Conservation (phyloP, 306 rosid species). For the Canavalia ensiformis region DNA sequence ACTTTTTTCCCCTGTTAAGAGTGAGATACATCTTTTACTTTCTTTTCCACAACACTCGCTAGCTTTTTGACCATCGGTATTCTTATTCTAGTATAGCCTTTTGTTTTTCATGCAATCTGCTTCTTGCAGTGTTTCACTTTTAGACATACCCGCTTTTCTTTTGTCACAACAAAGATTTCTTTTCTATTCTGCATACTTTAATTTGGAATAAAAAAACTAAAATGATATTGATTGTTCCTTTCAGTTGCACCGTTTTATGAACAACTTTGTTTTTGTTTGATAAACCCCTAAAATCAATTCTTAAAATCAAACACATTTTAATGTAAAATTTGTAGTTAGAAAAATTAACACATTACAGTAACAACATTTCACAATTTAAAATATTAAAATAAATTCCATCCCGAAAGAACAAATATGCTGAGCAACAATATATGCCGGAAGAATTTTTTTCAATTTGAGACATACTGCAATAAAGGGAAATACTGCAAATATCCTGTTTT, state of each 20-base stretch:
- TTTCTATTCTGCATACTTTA: conserved; percentile 32
- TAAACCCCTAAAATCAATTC: too few relatives aligned
- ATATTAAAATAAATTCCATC: too few relatives aligned
- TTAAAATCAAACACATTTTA: too few relatives aligned
- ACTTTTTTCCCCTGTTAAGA: conserved; percentile 49
- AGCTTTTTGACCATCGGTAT: conserved; percentile 76
- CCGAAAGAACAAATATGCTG: not conserved
- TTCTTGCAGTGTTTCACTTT: conserved; percentile 59
- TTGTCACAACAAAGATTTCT: conserved; percentile 46
- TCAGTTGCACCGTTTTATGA: conserved; percentile 25
- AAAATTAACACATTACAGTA: too few relatives aligned
- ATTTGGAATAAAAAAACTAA: conserved; percentile 12
- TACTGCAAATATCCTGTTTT: not conserved
- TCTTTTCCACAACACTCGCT: conserved; percentile 57
- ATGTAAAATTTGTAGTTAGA: too few relatives aligned
- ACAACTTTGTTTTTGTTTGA: too few relatives aligned
- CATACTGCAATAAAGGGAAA: conserved; percentile 5
- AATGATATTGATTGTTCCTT: not conserved
- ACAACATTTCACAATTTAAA: too few relatives aligned
- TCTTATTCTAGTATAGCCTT: conserved; percentile 54
- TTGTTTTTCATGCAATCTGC: conserved; percentile 59
- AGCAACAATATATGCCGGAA: not conserved
- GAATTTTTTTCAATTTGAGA: not conserved
- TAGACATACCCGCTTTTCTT: conserved; percentile 46
- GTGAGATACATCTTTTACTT: conserved; percentile 63